Evolutionary conservation across 1,284 basidiomycete species (phyloP).

Genomic region (Moniliella sp.): DNA sequence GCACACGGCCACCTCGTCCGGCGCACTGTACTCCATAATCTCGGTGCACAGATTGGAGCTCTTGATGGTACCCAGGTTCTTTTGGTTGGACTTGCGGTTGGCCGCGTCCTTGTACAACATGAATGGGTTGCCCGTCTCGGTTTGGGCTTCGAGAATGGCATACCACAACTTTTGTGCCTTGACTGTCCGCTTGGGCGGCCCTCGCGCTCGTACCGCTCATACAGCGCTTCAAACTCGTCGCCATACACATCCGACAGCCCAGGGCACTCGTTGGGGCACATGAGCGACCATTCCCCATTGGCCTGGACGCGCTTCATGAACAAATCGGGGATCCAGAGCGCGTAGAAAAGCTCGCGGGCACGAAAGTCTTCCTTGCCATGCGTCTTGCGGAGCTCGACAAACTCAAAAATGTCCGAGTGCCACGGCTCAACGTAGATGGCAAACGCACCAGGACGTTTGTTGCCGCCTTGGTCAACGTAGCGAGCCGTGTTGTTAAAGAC

Average conservation of each 20-base stretch:
- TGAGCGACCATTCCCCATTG: slow-evolving; percentile 76
- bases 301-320: slow-evolving; percentile 42
- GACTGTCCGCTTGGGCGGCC: slow-evolving; percentile 65
- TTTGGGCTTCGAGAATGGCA: slow-evolving; percentile 83
- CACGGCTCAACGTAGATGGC: slow-evolving; percentile 92
- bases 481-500: slow-evolving; percentile 94
- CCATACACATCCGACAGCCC: slow-evolving; percentile 73
- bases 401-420: slow-evolving; percentile 93
- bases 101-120: slow-evolving; percentile 71
- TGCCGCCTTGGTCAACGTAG: slow-evolving; percentile 96
- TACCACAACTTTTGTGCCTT: slow-evolving; percentile 98
- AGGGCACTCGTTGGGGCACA: slow-evolving; percentile 91
- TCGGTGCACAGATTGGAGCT: slow-evolving; percentile 97
- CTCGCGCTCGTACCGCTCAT: slow-evolving; percentile 70
- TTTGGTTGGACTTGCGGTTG: slow-evolving; percentile 51
- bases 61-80: slow-evolving; percentile 97
- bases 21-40: slow-evolving; percentile 92
- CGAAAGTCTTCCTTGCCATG: slow-evolving; percentile 96
- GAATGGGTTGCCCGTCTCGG: slow-evolving; percentile 92
- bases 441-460: slow-evolving; percentile 95
- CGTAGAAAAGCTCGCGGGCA: slow-evolving; percentile 92
- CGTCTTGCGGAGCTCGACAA: slow-evolving; percentile 93
- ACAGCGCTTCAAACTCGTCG: slow-evolving; percentile 73
- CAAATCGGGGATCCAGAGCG: slow-evolving; percentile 89
- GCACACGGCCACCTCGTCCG: slow-evolving; percentile 95